phyloP scores from a whole-genome alignment of 129 eudicot species.

The Silybum marianum region DNA sequence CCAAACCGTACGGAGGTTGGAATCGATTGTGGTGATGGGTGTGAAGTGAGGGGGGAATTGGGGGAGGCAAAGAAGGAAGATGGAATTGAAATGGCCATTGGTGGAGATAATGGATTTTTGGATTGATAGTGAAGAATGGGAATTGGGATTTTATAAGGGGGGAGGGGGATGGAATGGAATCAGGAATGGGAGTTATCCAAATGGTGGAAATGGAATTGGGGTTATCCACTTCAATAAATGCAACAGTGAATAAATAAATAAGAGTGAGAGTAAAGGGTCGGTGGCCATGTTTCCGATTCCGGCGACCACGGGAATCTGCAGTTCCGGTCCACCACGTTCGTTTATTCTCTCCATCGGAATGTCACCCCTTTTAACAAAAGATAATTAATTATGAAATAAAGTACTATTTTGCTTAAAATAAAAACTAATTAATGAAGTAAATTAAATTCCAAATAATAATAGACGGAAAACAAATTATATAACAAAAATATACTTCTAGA shows the following conservation, averaged over 20 bases:
- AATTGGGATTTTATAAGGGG: not conserved
- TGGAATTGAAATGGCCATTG: conserved; percentile 8
- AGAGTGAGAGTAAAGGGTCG: not conserved
- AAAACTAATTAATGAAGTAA: not conserved
- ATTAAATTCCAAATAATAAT: not conserved
- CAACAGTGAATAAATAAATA: not conserved
- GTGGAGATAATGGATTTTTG: not conserved
- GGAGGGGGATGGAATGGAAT: not conserved
- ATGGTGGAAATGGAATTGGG: not conserved
- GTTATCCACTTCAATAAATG: not conserved
- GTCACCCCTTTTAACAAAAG: not conserved
- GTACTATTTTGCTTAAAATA: not conserved
- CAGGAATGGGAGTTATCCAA: not conserved
- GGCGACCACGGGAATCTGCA: not conserved
- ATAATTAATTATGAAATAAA: not conserved
- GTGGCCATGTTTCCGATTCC: not conserved
- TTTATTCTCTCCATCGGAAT: not conserved
- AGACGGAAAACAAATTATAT: not conserved
- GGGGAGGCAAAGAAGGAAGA: conserved; percentile 17
- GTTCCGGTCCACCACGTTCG: not conserved
- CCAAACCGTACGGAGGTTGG: conserved; percentile 16
- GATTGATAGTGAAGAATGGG: not conserved
- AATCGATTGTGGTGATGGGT: conserved; percentile 1
- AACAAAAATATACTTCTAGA: not conserved
- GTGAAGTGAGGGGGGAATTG: conserved; percentile 9